Evolutionary conservation across 2,329 filamentous ascomycete species (phyloP), one percentile per base, ranked within the genome.

Genomic region (Parafenestella ontariensis): DNA sequence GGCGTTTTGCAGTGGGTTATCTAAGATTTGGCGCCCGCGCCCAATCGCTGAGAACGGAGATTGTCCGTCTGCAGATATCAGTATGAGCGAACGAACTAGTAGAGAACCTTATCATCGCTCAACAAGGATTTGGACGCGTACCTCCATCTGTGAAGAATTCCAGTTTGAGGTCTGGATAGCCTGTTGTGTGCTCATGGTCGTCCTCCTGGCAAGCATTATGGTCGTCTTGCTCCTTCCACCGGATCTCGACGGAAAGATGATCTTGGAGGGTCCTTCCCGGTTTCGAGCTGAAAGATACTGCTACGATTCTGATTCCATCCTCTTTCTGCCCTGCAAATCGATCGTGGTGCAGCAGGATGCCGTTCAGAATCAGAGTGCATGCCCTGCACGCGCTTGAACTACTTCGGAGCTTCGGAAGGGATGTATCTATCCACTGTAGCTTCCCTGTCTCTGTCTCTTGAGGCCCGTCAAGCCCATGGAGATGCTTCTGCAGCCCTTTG

Each of bases 81-180:
- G 64, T 52, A 52, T 49, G 47, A 24, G 15, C 37, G 21, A 24
- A 40, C 37, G 15, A 13, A 15, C 1, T 23, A 23, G 20, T 13
- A 39, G 20, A 5, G 3, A 13, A 11, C 3, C 28, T 10, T 31
- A 10, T 13, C 28, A 31, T 3, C 8, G 28, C 28, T 10, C 7
- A 31, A 11, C 3, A 3, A 31, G 11, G 13, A 31, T 13, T 31
- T 13, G 11, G 11, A 13, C 24, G 49, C 69, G 20, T 71, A 74
- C 72, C 69, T 70, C 64, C 59, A 52, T 74, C 71, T 52, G 71
- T 72, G 41, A 70, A 75, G 50, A 72, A 71, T 46, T 75, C 72
- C 1, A 75, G 59, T 36, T 73, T 74, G 42, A 75, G 61, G 46
- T 75, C 71, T 39, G 72, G 69, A 58, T 70, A 70, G 37, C 61